These are phyloP conservation scores for Hypoxylon cercidicola DNA, from an alignment of 495 filamentous ascomycete genomes.

Conservation along the genomic window DNA sequence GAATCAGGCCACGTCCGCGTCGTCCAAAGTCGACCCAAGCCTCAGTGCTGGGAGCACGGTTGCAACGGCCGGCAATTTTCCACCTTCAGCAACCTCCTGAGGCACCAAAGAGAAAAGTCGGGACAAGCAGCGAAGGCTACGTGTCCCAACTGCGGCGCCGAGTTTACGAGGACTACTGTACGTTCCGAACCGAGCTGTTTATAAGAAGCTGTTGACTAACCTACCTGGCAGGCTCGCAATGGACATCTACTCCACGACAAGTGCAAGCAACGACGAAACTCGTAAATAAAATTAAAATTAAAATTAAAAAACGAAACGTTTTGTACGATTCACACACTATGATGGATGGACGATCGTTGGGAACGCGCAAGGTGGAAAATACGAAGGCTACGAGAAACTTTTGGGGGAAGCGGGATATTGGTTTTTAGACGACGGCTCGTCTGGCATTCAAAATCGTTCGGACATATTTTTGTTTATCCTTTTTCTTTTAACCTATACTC, in stretches of 20 bases:
- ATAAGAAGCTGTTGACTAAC: constrained; percentile 14
- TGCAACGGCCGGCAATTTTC: constrained; percentile 95
- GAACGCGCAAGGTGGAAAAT: constrained; percentile 23
- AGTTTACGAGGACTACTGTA: constrained; percentile 86
- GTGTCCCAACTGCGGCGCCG: constrained; percentile 87
- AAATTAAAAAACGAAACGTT: constrained; percentile 12
- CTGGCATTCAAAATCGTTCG: constrained; percentile 40
- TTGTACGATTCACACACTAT: constrained; percentile 24
- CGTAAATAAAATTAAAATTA: constrained; percentile 34
- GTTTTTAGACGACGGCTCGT: constrained; percentile 33
- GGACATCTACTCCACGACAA: constrained; percentile 90
- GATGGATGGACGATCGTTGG: constrained; percentile 32
- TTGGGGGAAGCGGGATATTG: constrained; percentile 26
- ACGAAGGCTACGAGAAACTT: constrained; percentile 17
- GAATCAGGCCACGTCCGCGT: constrained; percentile 68
- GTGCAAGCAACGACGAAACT: constrained; percentile 74
- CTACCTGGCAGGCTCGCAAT: constrained; percentile 69
- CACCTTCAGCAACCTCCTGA: constrained; percentile 92
- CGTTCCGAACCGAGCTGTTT: neutral
- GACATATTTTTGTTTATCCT: constrained; percentile 23
- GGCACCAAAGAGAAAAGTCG: constrained; percentile 94
- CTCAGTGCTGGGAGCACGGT: constrained; percentile 95
- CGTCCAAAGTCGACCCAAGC: constrained; percentile 80
- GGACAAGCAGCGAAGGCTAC: constrained; percentile 86
- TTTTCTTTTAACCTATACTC: neutral